A percentile compares a stretch with the other conserved stretches of the same genome.
These are phyloP conservation scores for Botrytis sinoallii DNA, from an alignment of 2,329 filamentous ascomycete genomes.

Conservation along the genomic window DNA sequence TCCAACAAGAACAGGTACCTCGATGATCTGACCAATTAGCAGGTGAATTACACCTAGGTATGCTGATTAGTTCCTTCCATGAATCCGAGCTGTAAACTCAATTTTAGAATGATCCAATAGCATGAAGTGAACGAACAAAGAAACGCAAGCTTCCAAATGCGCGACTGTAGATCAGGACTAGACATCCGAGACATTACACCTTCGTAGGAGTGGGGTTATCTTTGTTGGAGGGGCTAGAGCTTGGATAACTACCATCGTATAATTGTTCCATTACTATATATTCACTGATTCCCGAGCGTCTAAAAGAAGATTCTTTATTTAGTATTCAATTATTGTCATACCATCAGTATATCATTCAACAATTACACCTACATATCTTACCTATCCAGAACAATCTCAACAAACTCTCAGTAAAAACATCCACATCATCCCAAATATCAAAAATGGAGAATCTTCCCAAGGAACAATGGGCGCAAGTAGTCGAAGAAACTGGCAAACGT, in stretches of 20 bases:
- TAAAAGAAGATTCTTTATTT: not conserved
- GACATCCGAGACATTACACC: not conserved
- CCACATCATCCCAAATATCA: constrained; percentile 12
- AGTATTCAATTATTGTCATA: not conserved
- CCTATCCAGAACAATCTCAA: not conserved
- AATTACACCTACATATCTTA: not conserved
- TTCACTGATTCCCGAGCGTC: not conserved
- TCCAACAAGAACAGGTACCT: not conserved
- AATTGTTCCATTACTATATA: not conserved
- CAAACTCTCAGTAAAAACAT: not conserved
- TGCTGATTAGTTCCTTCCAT: not conserved
- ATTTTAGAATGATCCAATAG: not conserved
- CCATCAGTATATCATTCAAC: not conserved
- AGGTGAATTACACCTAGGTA: not conserved
- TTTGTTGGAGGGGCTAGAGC: not conserved
- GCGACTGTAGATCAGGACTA: not conserved
- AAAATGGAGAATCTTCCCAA: constrained; percentile 59
- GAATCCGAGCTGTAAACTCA: not conserved
- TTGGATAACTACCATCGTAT: not conserved
- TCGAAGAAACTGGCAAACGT: constrained; percentile 76
- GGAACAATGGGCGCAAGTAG: constrained; percentile 88
- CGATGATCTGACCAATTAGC: not conserved
- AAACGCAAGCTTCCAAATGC: not conserved
- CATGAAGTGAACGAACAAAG: not conserved
- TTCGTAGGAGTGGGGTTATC: not conserved